phyloP scores from a whole-genome alignment of 345 rosid species.

The Acer yangbiense region DNA sequence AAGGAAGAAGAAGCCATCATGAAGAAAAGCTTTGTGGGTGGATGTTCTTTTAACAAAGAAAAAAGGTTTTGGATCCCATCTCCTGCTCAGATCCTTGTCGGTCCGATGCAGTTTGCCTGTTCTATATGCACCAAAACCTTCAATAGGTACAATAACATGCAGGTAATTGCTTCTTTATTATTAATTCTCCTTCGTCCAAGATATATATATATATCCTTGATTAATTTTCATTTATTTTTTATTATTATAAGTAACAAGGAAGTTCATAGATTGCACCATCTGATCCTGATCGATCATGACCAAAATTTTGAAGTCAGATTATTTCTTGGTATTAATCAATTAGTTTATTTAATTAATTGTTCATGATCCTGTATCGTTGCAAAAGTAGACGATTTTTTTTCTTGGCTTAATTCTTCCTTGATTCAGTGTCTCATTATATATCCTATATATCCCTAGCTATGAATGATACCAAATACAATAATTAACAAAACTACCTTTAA shows the following conservation, averaged over 20 bases:
- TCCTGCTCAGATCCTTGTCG: conserved; percentile 76
- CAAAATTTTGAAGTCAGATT: not conserved
- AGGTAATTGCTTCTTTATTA: conserved; percentile 41
- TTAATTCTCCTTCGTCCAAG: not conserved
- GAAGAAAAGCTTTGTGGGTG: conserved; percentile 32
- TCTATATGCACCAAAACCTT: conserved; percentile 76
- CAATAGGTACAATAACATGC: conserved; percentile 92
- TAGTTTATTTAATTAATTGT: too few species aligned
- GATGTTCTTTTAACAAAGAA: conserved; percentile 38
- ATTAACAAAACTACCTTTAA: not conserved
- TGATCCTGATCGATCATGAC: not conserved
- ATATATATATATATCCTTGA: too few species aligned
- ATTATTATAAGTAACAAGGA: not conserved
- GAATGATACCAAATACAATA: not conserved
- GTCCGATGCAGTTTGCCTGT: conserved; percentile 84
- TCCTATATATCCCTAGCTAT: too few species aligned
- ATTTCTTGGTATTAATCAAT: not conserved
- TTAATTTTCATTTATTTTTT: not conserved
- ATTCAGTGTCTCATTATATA: not conserved
- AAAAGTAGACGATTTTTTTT: not conserved
- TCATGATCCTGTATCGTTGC: not conserved
- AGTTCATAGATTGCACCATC: not conserved
- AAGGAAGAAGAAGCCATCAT: conserved; percentile 25
- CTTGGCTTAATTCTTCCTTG: not conserved
- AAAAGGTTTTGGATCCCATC: conserved; percentile 87